A percentile compares a stretch with the other conserved stretches of the same genome.
phyloP scores from a whole-genome alignment of 192 early-diverging fungal species.

The Backusella australiensis region DNA sequence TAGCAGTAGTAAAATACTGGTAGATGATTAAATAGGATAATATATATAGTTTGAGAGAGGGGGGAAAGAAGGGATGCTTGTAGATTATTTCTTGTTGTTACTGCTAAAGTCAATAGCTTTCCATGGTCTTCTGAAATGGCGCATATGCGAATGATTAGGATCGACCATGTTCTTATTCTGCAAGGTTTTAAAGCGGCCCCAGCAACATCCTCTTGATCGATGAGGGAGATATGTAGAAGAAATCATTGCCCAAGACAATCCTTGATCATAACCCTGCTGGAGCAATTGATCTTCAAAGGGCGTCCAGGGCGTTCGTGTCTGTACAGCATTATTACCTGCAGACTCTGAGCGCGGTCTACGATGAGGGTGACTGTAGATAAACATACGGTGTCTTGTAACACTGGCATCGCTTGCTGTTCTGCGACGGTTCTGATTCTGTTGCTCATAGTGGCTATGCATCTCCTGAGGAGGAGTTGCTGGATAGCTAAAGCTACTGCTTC shows the following conservation, averaged over 20 bases:
- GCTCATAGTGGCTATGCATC: not conserved
- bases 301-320: conserved; percentile 26
- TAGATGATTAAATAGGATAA: not conserved
- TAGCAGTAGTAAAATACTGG: not conserved
- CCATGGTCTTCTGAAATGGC: conserved; percentile 18
- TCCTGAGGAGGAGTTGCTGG: not conserved
- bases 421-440: not conserved
- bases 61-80: not conserved
- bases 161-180: conserved; percentile 20
- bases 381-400: conserved; percentile 13
- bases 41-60: not conserved
- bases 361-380: conserved; percentile 14
- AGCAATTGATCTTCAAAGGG: conserved; percentile 26
- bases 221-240: conserved; percentile 28
- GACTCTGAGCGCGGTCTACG: not conserved
- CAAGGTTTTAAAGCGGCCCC: conserved; percentile 28
- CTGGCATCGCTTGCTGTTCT: conserved; percentile 10
- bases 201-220: conserved; percentile 30
- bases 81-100: not conserved
- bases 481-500: not conserved
- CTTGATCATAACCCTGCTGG: conserved; percentile 29
- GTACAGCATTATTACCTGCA: not conserved
- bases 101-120: conserved; percentile 4
- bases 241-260: conserved; percentile 32
- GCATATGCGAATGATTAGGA: conserved; percentile 14